Conservation (phyloP, 169 alveolate species). For the Cryptosporidium viatorum region DNA sequence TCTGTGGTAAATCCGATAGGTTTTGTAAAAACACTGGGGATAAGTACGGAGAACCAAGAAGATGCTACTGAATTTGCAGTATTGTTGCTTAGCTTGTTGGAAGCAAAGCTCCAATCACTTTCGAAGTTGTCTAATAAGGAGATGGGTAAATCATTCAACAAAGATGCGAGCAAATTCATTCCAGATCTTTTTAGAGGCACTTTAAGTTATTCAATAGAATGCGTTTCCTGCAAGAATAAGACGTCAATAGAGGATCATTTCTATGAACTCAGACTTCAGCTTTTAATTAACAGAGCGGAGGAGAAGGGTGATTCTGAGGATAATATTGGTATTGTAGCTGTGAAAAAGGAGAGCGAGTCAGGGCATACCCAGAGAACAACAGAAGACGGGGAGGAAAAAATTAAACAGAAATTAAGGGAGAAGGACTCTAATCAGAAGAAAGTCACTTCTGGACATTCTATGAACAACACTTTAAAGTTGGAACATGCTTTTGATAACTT, state of each 20-base stretch:
- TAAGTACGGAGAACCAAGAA: slow-evolving; percentile 74
- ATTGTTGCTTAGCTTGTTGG: slow-evolving; percentile 38
- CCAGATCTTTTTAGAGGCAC: slow-evolving; percentile 68
- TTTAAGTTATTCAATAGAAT: slow-evolving; percentile 43
- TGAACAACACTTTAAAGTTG: not conserved
- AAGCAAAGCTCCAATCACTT: slow-evolving; percentile 25
- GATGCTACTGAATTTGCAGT: slow-evolving; percentile 74
- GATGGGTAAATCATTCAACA: not conserved
- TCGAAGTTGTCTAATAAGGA: not conserved
- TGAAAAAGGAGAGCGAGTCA: not conserved
- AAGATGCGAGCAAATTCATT: slow-evolving; percentile 31
- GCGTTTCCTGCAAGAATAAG: slow-evolving; percentile 50
- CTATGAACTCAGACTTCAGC: slow-evolving; percentile 66
- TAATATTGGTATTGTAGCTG: not conserved
- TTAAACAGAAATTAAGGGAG: not conserved
- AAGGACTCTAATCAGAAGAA: not conserved
- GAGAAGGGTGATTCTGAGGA: slow-evolving; percentile 8
- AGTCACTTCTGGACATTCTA: not conserved
- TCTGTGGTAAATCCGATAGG: slow-evolving; percentile 51
- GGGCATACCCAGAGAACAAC: not conserved
- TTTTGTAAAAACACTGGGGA: slow-evolving; percentile 63
- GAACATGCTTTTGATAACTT: slow-evolving; percentile 71
- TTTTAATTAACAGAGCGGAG: slow-evolving; percentile 9
- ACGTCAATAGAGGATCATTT: slow-evolving; percentile 65
- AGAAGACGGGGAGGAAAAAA: not conserved